Conservation (phyloP, 2,329 filamentous ascomycete genomes). For the Colletotrichum agaves region DNA sequence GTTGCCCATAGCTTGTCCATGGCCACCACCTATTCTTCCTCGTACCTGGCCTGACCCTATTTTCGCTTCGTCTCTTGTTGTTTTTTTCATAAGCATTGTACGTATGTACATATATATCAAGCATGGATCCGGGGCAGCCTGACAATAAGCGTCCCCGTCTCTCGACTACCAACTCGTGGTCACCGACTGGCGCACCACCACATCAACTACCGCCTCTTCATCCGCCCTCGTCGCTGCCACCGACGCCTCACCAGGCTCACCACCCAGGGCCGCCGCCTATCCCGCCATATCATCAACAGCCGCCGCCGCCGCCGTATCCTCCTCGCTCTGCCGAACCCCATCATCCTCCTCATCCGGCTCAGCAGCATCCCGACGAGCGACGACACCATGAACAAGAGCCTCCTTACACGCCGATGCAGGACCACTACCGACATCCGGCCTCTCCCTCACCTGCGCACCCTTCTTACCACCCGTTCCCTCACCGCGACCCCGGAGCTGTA, state of each 20-base stretch:
- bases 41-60: slow-evolving; percentile 40
- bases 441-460: slow-evolving; percentile 59
- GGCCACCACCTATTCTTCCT: slow-evolving; percentile 40
- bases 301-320: slow-evolving; percentile 40
- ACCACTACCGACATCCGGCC: slow-evolving; percentile 60
- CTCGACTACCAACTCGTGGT: slow-evolving; percentile 56
- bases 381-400: slow-evolving; percentile 66
- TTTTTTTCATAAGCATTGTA: slow-evolving; percentile 40
- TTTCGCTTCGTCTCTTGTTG: slow-evolving; percentile 39
- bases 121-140: slow-evolving; percentile 70
- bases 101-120: slow-evolving; percentile 58
- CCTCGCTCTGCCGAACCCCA: slow-evolving; percentile 52
- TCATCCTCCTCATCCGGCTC: slow-evolving; percentile 46
- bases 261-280: slow-evolving; percentile 49
- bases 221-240: slow-evolving; percentile 55
- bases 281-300: slow-evolving; percentile 39
- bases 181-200: slow-evolving; percentile 53
- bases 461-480: slow-evolving; percentile 56
- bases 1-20: slow-evolving; percentile 49
- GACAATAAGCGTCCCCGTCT: slow-evolving; percentile 70
- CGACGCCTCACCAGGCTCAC: slow-evolving; percentile 46
- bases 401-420: slow-evolving; percentile 64
- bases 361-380: slow-evolving; percentile 57
- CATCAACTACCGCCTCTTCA: slow-evolving; percentile 58
- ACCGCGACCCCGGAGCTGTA: slow-evolving; percentile 63